Evolutionary conservation across 768 basidiomycete species (phyloP), one percentile per base, ranked within the genome.

Genomic region (Termitomyces sp.): DNA sequence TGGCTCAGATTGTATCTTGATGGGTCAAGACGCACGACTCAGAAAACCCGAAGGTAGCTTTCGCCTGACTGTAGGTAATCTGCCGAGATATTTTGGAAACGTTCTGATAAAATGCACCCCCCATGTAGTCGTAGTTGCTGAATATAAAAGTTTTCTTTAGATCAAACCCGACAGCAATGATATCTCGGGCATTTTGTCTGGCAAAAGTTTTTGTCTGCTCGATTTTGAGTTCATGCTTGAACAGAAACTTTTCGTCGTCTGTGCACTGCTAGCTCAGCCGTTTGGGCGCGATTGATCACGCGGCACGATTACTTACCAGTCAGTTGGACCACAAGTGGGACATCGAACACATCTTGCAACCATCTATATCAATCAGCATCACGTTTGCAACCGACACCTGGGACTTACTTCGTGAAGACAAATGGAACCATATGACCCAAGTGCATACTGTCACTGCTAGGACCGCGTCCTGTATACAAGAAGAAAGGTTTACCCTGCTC

Each of bases 231-330:
- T 90, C 90, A 55, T 94, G 91, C 71, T 98, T 96, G 82, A 99
- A 97, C 47, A 99, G 73, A 78, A 98, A 99, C 71, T 99, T 99
- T 70, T 99, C 97, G 71, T 99, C 97, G 67, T 99, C 97, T 92
- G 63, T 5, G 16, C 5, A 13, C 1, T 7, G 4, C 13, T n/a
- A 51, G 18, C 37, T 31, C 41, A 29, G 36, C 47, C 5, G 13
- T 12, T 22, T 10, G 1, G 27, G 9, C 14, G 24, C 22, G 39
- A 20, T 41, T 10, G 14, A 32, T 5, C 24, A 16, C 13, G 34
- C 31, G 31, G 16, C 14, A 14, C 6, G 4, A 27, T 24, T 10
- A 49, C 78, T 46, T 56, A 90, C 94, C 94, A 39, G 97, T 99
- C 2, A 99, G 82, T 71, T 99, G 97, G 56, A 99, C 79, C 57